Conservation (phyloP, 805 yeast genomes). For the Ogataea nonfermentans region DNA sequence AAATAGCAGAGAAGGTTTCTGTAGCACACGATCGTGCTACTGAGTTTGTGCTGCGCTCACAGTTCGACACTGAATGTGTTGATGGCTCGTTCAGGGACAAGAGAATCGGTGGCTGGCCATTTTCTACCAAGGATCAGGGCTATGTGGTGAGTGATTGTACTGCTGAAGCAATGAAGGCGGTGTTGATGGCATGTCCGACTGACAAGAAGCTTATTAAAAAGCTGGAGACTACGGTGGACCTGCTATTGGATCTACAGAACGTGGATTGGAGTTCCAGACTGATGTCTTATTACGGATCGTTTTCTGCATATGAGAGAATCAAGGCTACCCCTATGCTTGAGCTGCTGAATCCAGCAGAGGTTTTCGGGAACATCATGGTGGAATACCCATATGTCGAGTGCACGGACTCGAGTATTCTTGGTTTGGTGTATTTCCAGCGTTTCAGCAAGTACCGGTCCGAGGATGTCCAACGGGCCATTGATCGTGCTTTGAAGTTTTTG, state of each 20-base stretch:
- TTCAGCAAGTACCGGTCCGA: conserved; percentile 61
- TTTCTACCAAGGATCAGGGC: conserved; percentile 93
- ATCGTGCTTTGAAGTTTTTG: conserved; percentile 72
- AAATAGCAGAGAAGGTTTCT: conserved; percentile 70
- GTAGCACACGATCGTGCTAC: conserved; percentile 64
- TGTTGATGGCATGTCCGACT: conserved; percentile 81
- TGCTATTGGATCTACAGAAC: conserved; percentile 75
- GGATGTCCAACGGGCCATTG: conserved; percentile 68
- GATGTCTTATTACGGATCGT: conserved; percentile 81
- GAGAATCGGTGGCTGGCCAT: conserved; percentile 92
- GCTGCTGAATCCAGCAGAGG: conserved; percentile 90
- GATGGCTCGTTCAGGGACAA: conserved; percentile 79
- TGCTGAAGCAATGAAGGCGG: conserved; percentile 92
- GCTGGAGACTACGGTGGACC: conserved; percentile 70
- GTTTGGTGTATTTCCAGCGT: conserved; percentile 73
- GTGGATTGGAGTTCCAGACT: conserved; percentile 38
- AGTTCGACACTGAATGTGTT: conserved; percentile 77
- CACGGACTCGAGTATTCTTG: conserved; percentile 91
- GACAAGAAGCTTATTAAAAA: conserved; percentile 49
- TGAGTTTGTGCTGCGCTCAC: conserved; percentile 74
- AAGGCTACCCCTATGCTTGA: conserved; percentile 80
- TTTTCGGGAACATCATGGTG: conserved; percentile 96
- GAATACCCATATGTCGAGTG: conserved; percentile 99
- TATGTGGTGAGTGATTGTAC: conserved; percentile 97
- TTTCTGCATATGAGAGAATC: conserved; percentile 85